phyloP scores from a whole-genome alignment of 768 basidiomycete species.

The Heimioporus sp. region DNA sequence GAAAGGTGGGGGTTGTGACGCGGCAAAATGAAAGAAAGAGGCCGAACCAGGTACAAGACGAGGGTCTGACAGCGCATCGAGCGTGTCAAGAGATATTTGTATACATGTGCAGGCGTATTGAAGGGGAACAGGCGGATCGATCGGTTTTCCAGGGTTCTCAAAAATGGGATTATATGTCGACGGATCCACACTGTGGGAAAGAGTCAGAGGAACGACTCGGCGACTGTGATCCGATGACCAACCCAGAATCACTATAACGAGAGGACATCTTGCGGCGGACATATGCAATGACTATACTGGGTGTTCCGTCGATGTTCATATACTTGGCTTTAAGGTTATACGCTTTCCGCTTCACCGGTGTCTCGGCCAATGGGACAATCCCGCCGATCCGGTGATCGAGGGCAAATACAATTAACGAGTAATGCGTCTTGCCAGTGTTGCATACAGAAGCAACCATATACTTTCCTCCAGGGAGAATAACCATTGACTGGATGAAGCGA shows the following conservation, averaged over 20 bases:
- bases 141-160: conserved; percentile 33
- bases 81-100: conserved; percentile 37
- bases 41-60: conserved; percentile 35
- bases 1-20: conserved; percentile 39
- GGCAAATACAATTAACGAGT: conserved; percentile 51
- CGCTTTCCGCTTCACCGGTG: conserved; percentile 48
- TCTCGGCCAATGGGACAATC: conserved; percentile 45
- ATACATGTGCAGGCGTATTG: conserved; percentile 46
- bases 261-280: conserved; percentile 36
- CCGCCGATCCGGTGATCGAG: conserved; percentile 52
- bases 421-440: conserved; percentile 42
- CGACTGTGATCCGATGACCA: background rate
- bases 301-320: conserved; percentile 40
- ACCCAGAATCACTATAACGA: conserved; percentile 17
- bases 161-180: conserved; percentile 30
- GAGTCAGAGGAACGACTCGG: conserved; percentile 1
- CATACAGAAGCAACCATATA: conserved; percentile 62
- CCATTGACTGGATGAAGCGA: conserved; percentile 50
- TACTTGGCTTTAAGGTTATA: conserved; percentile 62
- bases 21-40: conserved; percentile 37
- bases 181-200: conserved; percentile 25
- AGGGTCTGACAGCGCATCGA: conserved; percentile 47
- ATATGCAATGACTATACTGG: conserved; percentile 59
- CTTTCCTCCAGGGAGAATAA: conserved; percentile 63
- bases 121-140: conserved; percentile 44